Percentiles rank a stretch among this genome's conserved stretches.
Evolutionary conservation across 108 stramenopile genomes (phyloP).

Genomic region (Skeletonema tropicum): DNA sequence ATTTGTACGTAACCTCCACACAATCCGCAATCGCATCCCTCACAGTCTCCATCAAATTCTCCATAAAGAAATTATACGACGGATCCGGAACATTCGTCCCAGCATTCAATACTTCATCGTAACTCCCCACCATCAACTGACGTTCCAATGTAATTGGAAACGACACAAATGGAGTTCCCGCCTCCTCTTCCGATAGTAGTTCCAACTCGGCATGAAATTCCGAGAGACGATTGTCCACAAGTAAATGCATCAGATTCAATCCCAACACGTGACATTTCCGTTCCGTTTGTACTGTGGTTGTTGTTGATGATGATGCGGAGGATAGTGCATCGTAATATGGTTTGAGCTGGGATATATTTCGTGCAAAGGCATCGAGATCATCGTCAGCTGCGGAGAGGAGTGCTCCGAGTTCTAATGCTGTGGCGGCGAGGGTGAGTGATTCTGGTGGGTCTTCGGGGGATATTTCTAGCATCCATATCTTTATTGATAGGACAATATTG

Average conservation of each 20-base stretch:
- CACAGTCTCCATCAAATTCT: conserved; percentile 78
- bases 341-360: conserved; percentile 82
- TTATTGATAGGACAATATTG: neutral
- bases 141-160: conserved; percentile 88
- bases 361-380: conserved; percentile 85
- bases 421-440: conserved; percentile 45
- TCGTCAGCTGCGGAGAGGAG: conserved; percentile 77
- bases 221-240: conserved; percentile 87
- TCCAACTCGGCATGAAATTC: conserved; percentile 93
- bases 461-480: conserved; percentile 68
- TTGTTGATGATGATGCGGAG: neutral
- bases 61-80: conserved; percentile 82
- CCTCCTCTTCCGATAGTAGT: conserved; percentile 76
- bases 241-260: conserved; percentile 83
- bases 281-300: conserved; percentile 25
- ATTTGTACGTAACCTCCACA: conserved; percentile 81
- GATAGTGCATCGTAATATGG: conserved; percentile 62
- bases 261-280: conserved; percentile 82
- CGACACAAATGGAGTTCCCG: conserved; percentile 59
- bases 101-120: conserved; percentile 77
- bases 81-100: conserved; percentile 65
- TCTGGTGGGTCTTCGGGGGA: conserved; percentile 37
- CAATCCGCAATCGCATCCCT: conserved; percentile 88
- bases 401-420: conserved; percentile 81
- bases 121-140: conserved; percentile 86